Evolutionary conservation across 2,329 filamentous ascomycete genomes (phyloP), one percentile per base, ranked within the genome.

Genomic region (Scedosporium aurantiacum): DNA sequence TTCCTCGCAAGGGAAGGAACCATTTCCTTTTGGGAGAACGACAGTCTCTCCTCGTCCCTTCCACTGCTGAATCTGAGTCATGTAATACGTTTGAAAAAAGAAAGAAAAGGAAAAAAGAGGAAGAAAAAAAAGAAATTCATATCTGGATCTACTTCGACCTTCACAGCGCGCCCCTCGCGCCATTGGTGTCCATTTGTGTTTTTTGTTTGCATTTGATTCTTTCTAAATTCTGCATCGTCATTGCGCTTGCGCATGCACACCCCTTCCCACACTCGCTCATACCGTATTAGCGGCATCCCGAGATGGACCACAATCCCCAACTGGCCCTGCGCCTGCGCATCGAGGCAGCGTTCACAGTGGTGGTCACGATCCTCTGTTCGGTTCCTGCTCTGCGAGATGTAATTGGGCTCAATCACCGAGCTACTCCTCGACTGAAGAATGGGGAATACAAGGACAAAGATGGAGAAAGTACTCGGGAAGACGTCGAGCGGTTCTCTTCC

Each of bases 371-470:
- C 12, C 47, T 54, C 12, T 16, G 37, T 16, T 55, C 58, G 4
- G 21, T 60, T 6, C 58, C 58, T 3, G 28, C 47, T 18, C 28
- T 41, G n/a, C 55, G 27, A 21, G 21, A 60, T 27, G n/a, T 60
- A n/a, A 10, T 55, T 14, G 54, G 54, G 7, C 37, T 60, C 28
- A 40, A 40, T 55, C 21, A 16, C 12, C 50, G 23, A 12, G 8
- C 43, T 14, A 55, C 14, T 8, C 41, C n/a, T n/a, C 8, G 4
- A 23, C 23, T 14, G 4, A 73, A 73, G 62, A 74, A 79, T 47
- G 73, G 79, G 10, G 74, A 78, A 12, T 91, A 91, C 68, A 76
- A 85, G 66, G 89, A 92, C 68, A 74, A 79, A 64, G 89, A 92
- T 72, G 89, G 89, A 57, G 78, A 80, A 64, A 87, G 86, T 37